Percentiles rank a stretch among this genome's conserved stretches.
These are phyloP conservation scores for Crucibulum laeve DNA, from an alignment of 768 basidiomycete genomes.

Conservation along the genomic window DNA sequence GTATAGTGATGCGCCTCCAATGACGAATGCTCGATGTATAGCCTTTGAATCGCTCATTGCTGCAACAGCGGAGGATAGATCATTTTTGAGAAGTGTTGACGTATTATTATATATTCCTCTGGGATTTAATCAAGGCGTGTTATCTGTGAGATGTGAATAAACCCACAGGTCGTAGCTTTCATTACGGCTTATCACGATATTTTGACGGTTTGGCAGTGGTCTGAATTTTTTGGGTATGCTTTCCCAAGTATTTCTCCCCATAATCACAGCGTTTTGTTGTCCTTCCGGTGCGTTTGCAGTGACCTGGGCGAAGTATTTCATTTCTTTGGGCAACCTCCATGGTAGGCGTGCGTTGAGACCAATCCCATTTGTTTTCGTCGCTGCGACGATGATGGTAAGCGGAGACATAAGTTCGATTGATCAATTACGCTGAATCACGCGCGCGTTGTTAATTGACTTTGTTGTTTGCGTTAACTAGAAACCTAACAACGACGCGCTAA, in stretches of 20 bases:
- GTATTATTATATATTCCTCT: slow-evolving; percentile 2
- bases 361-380: slow-evolving; percentile 84
- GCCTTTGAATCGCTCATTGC: slow-evolving; percentile 23
- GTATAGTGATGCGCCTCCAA: slow-evolving; percentile 91
- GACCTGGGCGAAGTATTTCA: slow-evolving; percentile 88
- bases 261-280: slow-evolving; percentile 72
- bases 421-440: neutral
- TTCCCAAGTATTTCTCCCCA: slow-evolving; percentile 99
- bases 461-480: no score
- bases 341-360: slow-evolving; percentile 74
- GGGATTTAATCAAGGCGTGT: neutral
- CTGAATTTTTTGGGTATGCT: slow-evolving; percentile 84
- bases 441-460: neutral
- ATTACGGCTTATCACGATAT: slow-evolving; percentile 73
- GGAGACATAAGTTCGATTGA: slow-evolving; percentile 34
- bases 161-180: slow-evolving; percentile 59
- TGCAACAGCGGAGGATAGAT: slow-evolving; percentile 38
- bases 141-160: neutral
- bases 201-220: slow-evolving; percentile 72
- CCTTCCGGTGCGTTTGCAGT: slow-evolving; percentile 57
- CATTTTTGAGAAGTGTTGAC: slow-evolving; percentile 30
- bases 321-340: slow-evolving; percentile 86
- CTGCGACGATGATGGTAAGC: slow-evolving; percentile 92
- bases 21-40: slow-evolving; percentile 71
- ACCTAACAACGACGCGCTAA: no score